A percentile compares a stretch with the other conserved stretches of the same genome.
These are phyloP conservation scores for Pugionium cornutum DNA, from an alignment of 345 rosid genomes.

Conservation along the genomic window DNA sequence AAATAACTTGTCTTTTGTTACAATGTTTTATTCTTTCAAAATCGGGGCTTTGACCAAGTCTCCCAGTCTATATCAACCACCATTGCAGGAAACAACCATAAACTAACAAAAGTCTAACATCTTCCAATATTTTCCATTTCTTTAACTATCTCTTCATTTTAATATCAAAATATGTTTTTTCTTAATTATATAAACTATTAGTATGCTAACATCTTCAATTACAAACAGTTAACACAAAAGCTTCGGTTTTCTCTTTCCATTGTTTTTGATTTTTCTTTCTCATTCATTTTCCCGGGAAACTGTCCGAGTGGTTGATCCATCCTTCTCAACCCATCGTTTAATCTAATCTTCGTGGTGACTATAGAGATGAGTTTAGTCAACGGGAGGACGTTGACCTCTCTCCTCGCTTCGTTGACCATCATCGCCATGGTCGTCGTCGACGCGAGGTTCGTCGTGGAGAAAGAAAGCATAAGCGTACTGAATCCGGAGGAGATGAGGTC, in stretches of 20 bases:
- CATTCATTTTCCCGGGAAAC: conserved; percentile 22
- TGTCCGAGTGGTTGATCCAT: conserved; percentile 6
- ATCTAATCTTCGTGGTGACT: conserved; percentile 2
- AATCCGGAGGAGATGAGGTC: conserved; percentile 57
- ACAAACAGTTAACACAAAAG: conserved; percentile 27
- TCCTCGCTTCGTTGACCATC: conserved; percentile 40
- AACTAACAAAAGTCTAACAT: conserved; percentile 33
- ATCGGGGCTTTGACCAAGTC: conserved; percentile 26
- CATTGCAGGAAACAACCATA: neutral
- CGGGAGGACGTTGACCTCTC: conserved; percentile 22
- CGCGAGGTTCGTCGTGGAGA: conserved; percentile 85
- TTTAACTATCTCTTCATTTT: neutral
- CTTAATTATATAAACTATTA: conserved; percentile 13
- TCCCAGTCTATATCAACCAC: conserved; percentile 2
- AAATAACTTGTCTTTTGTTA: conserved; percentile 1
- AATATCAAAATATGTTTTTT: neutral
- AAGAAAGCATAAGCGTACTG: conserved; percentile 68
- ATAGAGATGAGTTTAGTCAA: conserved; percentile 31
- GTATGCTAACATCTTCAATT: conserved; percentile 30
- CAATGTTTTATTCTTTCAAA: conserved; percentile 4
- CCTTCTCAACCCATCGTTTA: conserved; percentile 5
- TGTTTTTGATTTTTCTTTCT: conserved; percentile 9
- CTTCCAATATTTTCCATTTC: conserved; percentile 26
- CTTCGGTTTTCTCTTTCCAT: conserved; percentile 11
- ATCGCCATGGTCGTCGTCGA: conserved; percentile 18